These are phyloP conservation scores for Hanseniaspora nectarophila DNA, from an alignment of 805 yeast species.

Conservation along the genomic window DNA sequence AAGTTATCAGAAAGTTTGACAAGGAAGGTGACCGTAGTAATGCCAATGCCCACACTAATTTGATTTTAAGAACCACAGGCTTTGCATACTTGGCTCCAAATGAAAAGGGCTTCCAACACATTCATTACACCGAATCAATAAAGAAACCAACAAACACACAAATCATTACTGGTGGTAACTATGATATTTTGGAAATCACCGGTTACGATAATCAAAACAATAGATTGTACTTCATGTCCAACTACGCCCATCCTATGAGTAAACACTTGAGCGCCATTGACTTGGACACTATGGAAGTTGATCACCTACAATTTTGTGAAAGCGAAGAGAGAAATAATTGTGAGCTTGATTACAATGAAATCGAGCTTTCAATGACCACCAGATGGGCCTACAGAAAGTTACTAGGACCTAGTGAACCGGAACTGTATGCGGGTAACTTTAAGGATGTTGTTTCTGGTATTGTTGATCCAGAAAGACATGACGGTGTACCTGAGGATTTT, in stretches of 20 bases:
- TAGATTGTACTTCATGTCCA: constrained; percentile 45
- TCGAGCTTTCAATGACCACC: constrained; percentile 46
- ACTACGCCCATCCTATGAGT: constrained; percentile 35
- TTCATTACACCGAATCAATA: constrained; percentile 46
- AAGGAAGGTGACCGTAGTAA: constrained; percentile 22
- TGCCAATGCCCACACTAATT: neutral
- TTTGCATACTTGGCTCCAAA: constrained; percentile 52
- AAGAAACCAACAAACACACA: constrained; percentile 30
- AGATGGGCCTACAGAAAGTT: constrained; percentile 30
- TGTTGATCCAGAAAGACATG: constrained; percentile 9
- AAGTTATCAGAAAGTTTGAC: constrained; percentile 30
- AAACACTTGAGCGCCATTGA: constrained; percentile 47
- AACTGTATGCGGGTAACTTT: constrained; percentile 23
- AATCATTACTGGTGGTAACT: constrained; percentile 36
- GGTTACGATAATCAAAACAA: constrained; percentile 38
- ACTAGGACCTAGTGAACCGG: constrained; percentile 23
- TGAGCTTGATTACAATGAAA: constrained; percentile 30
- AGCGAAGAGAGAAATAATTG: constrained; percentile 20
- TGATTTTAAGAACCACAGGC: constrained; percentile 29
- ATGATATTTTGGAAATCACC: constrained; percentile 40
- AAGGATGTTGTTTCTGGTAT: constrained; percentile 9
- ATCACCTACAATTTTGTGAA: constrained; percentile 10
- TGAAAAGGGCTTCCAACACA: constrained; percentile 45
- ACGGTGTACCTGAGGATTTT: neutral
- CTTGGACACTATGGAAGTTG: constrained; percentile 25